A percentile compares a stretch with the other conserved stretches of the same genome.
These are phyloP conservation scores for Ascochyta rabiei DNA, from an alignment of 2,329 filamentous ascomycete genomes.

Conservation along the genomic window DNA sequence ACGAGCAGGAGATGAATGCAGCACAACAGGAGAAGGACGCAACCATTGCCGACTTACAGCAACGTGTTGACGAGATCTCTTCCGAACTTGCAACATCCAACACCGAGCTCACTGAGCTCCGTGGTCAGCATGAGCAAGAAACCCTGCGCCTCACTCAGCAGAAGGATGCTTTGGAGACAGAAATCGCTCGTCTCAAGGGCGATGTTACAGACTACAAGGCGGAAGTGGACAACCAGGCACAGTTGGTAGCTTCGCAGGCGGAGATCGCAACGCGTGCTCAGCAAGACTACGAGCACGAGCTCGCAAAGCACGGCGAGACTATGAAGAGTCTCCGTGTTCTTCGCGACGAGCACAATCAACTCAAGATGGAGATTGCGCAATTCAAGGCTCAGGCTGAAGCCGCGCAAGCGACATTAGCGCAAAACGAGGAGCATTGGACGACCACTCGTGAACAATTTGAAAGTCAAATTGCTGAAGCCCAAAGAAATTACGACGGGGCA, in stretches of 20 bases:
- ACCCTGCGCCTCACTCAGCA: constrained; percentile 77
- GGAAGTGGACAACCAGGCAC: constrained; percentile 82
- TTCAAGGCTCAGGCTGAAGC: constrained; percentile 84
- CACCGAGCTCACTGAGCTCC: constrained; percentile 77
- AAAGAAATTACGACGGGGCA: constrained; percentile 79
- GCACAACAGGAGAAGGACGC: constrained; percentile 77
- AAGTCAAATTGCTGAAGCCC: constrained; percentile 79
- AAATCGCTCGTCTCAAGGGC: constrained; percentile 81
- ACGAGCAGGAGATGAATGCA: constrained; percentile 79
- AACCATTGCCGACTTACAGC: constrained; percentile 79
- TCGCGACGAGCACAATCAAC: constrained; percentile 78
- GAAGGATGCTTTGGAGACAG: constrained; percentile 76
- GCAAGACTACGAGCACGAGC: constrained; percentile 91
- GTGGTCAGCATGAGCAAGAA: constrained; percentile 79
- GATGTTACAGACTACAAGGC: constrained; percentile 80
- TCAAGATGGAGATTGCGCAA: constrained; percentile 78
- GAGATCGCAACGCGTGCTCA: constrained; percentile 93
- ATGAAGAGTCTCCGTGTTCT: constrained; percentile 81
- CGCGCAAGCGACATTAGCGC: constrained; percentile 75
- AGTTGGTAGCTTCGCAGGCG: constrained; percentile 90
- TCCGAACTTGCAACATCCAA: constrained; percentile 82
- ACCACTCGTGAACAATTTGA: constrained; percentile 82
- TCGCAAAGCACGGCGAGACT: constrained; percentile 95
- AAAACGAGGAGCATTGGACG: constrained; percentile 87
- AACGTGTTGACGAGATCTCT: constrained; percentile 82